Conservation (phyloP, 768 basidiomycete species). For the Phlebiopsis gigantea region DNA sequence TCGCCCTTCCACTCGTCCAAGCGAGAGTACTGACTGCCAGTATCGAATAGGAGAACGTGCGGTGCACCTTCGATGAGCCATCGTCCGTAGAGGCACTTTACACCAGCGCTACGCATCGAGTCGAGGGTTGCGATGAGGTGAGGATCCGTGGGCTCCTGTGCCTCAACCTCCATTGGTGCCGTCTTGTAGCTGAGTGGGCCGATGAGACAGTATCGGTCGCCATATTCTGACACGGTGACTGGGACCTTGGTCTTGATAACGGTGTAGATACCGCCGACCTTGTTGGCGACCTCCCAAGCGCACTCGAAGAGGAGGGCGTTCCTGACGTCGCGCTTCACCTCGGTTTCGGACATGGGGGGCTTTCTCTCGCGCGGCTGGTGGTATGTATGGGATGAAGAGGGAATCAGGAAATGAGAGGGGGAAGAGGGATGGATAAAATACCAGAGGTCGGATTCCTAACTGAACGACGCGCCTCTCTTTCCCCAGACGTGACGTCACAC, state of each 20-base stretch:
- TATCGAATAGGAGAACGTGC: conserved; percentile 93
- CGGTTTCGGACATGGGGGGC: conserved; percentile 23
- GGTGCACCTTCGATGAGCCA: conserved; percentile 99
- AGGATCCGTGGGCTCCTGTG: conserved; percentile 81
- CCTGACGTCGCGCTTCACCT: conserved; percentile 62
- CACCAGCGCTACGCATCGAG: conserved; percentile 84
- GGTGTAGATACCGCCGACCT: conserved; percentile 98
- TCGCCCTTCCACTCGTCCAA: conserved; percentile 99
- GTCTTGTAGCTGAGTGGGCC: conserved; percentile 98
- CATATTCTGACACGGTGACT: conserved; percentile 94
- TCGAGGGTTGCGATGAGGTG: conserved; percentile 71
- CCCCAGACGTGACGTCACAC: conserved; percentile 14
- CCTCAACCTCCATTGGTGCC: conserved; percentile 98
- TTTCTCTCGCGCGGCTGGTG: background rate
- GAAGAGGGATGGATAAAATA: background rate
- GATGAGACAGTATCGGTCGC: conserved; percentile 91
- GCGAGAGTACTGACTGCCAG: conserved; percentile 76
- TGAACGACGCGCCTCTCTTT: background rate
- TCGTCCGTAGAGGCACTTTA: conserved; percentile 91
- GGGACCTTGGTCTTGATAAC: conserved; percentile 99
- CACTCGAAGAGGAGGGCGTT: conserved; percentile 87
- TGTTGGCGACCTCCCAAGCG: conserved; percentile 98
- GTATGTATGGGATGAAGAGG: background rate
- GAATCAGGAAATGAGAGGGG: background rate
- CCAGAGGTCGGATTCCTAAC: conserved; percentile 1